A percentile compares a stretch with the other conserved stretches of the same genome.
Conservation (phyloP, 192 early-diverging fungal species). For the Coemansia sp. region DNA sequence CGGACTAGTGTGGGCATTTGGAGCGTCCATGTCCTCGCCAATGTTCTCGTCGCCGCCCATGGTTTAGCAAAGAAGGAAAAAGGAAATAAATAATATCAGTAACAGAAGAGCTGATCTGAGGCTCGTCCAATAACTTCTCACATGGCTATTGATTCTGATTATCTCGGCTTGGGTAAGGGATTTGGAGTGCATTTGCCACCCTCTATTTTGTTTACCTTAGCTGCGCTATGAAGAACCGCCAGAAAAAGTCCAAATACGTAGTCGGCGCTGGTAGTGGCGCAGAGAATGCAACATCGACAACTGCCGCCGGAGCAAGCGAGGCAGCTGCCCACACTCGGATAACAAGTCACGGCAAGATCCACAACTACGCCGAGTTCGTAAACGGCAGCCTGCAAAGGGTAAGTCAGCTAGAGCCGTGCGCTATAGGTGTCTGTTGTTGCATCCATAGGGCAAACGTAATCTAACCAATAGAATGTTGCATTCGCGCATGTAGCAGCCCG, state of each 20-base stretch:
- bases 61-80: not conserved
- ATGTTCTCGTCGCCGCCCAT: slow-evolving; percentile 6
- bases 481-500: not conserved
- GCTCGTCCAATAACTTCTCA: too few relatives aligned
- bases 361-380: slow-evolving; percentile 25
- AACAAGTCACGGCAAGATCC: slow-evolving; percentile 48
- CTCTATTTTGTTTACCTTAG: too few relatives aligned
- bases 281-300: not conserved
- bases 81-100: not conserved
- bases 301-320: not conserved
- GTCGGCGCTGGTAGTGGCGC: not conserved
- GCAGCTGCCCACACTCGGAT: slow-evolving; percentile 29
- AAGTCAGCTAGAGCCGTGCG: not conserved
- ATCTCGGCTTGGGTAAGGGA: too few relatives aligned
- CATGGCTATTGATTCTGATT: too few relatives aligned
- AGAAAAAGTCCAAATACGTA: slow-evolving; percentile 14
- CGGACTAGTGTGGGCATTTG: not conserved
- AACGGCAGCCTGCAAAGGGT: slow-evolving; percentile 8
- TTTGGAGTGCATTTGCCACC: too few relatives aligned
- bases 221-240: slow-evolving; percentile 7
- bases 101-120: too few relatives aligned
- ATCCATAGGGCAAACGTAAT: not conserved
- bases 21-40: not conserved
- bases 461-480: not conserved
- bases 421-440: not conserved